Evolutionary conservation across 345 rosid genomes (phyloP).

Genomic region (Nasturtium officinale): DNA sequence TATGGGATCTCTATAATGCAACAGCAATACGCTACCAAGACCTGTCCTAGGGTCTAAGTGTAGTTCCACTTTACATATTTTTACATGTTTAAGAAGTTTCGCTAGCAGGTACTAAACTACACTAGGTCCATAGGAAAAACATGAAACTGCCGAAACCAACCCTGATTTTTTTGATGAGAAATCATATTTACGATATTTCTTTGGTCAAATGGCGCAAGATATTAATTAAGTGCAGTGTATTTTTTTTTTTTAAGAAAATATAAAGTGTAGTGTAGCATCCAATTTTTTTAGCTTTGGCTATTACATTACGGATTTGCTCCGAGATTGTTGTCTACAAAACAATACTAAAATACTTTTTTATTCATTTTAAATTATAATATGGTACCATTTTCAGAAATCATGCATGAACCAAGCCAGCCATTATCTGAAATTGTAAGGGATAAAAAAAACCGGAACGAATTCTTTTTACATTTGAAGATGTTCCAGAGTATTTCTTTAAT

Average conservation of each 20-base stretch:
- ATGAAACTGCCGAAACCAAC: neutral
- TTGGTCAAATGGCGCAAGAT: neutral
- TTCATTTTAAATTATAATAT: neutral
- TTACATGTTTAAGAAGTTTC: neutral
- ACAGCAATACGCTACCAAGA: too few species aligned
- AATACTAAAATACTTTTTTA: neutral
- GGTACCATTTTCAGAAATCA: neutral
- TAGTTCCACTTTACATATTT: neutral
- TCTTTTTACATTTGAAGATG: neutral
- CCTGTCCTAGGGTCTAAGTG: neutral
- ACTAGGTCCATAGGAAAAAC: neutral
- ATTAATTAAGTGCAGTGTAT: neutral
- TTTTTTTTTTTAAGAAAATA: too few species aligned
- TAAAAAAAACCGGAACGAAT: neutral
- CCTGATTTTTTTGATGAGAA: too few species aligned
- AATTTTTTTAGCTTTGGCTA: neutral
- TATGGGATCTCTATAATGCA: too few species aligned
- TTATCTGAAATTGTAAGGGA: constrained; percentile 20
- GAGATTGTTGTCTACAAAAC: constrained; percentile 26
- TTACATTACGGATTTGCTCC: constrained; percentile 12
- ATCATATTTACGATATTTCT: too few species aligned
- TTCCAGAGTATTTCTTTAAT: neutral
- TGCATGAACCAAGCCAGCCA: constrained; percentile 38
- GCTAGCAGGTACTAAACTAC: neutral
- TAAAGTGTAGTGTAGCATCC: too few species aligned